A percentile compares a stretch with the other conserved stretches of the same genome.
Conservation (phyloP, 2,329 filamentous ascomycete species). For the Colletotrichum magnum region DNA sequence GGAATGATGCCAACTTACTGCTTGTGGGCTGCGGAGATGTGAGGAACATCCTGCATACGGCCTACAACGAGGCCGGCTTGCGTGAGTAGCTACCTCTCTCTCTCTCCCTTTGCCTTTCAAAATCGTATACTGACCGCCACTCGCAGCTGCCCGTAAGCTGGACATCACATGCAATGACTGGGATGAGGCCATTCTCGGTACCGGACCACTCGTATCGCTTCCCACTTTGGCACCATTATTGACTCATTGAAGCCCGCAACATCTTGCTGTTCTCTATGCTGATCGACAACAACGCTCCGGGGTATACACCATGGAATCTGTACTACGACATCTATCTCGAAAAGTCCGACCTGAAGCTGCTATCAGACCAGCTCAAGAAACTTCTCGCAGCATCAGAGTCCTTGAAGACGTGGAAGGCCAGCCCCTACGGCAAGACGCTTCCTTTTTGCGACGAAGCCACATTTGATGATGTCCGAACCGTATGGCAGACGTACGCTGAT, state of each 20-base stretch:
- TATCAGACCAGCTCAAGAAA: conserved; percentile 53
- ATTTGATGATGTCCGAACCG: conserved; percentile 47
- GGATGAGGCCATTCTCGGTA: conserved; percentile 65
- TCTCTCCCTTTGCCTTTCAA: conserved; percentile 43
- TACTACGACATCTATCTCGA: conserved; percentile 69
- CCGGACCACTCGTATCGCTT: neutral
- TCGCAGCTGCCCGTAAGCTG: conserved; percentile 55
- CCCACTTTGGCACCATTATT: neutral
- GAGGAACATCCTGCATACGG: conserved; percentile 69
- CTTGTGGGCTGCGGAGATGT: conserved; percentile 70
- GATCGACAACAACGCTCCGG: conserved; percentile 51
- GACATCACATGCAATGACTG: conserved; percentile 72
- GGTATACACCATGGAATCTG: conserved; percentile 62
- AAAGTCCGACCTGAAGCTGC: conserved; percentile 49
- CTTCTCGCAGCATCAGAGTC: conserved; percentile 56
- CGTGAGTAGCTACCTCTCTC: conserved; percentile 46
- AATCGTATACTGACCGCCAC: neutral
- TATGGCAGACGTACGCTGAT: conserved; percentile 31
- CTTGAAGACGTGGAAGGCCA: conserved; percentile 59
- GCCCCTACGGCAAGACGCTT: conserved; percentile 60
- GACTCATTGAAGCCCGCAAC: conserved; percentile 64
- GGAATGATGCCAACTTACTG: conserved; percentile 64
- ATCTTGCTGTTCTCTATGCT: conserved; percentile 66
- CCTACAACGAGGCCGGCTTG: conserved; percentile 57
- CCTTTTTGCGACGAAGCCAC: conserved; percentile 65